phyloP scores from a whole-genome alignment of 2,329 filamentous ascomycete species.

The Colletotrichum cordylinicola region DNA sequence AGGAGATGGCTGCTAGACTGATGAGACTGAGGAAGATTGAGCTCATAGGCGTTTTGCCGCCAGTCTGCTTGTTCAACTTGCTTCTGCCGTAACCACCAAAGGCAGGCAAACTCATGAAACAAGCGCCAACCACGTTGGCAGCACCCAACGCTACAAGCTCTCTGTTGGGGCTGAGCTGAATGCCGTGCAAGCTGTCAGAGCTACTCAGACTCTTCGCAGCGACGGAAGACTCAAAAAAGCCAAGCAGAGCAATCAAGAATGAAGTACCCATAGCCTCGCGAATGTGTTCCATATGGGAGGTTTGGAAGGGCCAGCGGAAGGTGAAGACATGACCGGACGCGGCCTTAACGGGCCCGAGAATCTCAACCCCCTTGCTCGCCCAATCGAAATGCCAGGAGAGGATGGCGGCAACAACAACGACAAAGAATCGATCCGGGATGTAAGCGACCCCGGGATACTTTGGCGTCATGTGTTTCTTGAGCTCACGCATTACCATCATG shows the following conservation, averaged over 20 bases:
- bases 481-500: slow-evolving; percentile 86
- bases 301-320: slow-evolving; percentile 85
- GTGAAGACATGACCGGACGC: slow-evolving; percentile 74
- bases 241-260: slow-evolving; percentile 90
- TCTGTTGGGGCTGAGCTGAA: slow-evolving; percentile 87
- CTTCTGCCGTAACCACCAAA: slow-evolving; percentile 97
- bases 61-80: slow-evolving; percentile 93
- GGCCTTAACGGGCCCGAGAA: slow-evolving; percentile 83
- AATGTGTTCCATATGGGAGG: slow-evolving; percentile 79
- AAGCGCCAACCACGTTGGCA: slow-evolving; percentile 88
- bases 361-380: slow-evolving; percentile 79
- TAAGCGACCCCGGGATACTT: slow-evolving; percentile 83
- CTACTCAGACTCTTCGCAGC: slow-evolving; percentile 89
- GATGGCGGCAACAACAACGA: slow-evolving; percentile 85
- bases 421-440: slow-evolving; percentile 87
- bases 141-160: slow-evolving; percentile 91
- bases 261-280: slow-evolving; percentile 87
- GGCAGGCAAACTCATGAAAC: slow-evolving; percentile 90
- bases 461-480: slow-evolving; percentile 83
- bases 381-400: slow-evolving; percentile 79
- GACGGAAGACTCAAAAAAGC: slow-evolving; percentile 98
- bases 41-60: slow-evolving; percentile 91
- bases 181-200: slow-evolving; percentile 73
- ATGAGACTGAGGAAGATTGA: slow-evolving; percentile 86
- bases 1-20: slow-evolving; percentile 80